These are phyloP conservation scores for Grifola frondosa DNA, from an alignment of 1,284 basidiomycete species.

Conservation along the genomic window DNA sequence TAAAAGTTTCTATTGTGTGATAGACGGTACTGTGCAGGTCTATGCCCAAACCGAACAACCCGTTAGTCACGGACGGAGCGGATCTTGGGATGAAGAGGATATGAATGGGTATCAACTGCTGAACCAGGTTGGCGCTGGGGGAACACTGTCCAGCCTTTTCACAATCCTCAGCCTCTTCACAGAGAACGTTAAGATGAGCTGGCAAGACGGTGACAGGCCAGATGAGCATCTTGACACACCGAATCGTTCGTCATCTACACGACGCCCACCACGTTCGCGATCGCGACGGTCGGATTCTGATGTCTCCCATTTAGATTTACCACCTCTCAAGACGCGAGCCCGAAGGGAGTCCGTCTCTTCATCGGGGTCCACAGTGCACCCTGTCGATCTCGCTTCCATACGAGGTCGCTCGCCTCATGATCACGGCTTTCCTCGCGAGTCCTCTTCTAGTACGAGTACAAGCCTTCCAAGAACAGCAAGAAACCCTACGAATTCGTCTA, in stretches of 20 bases:
- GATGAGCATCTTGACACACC: constrained; percentile 27
- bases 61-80: constrained; percentile 42
- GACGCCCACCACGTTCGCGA: constrained; percentile 28
- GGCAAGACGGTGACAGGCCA: constrained; percentile 63
- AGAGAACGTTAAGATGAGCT: constrained; percentile 93
- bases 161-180: constrained; percentile 96
- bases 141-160: constrained; percentile 93
- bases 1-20: constrained; percentile 94
- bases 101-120: constrained; percentile 93
- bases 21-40: constrained; percentile 87
- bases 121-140: constrained; percentile 93
- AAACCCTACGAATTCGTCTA: constrained; percentile 13
- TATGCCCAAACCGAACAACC: constrained; percentile 70
- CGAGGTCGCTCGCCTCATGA: no score
- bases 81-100: constrained; percentile 76
- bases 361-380: constrained; percentile 64
- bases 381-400: constrained; percentile 35
- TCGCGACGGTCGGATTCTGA: constrained; percentile 53
- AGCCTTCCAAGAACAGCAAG: constrained; percentile 15
- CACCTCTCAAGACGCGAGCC: no score
- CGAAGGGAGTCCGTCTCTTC: constrained; percentile 60
- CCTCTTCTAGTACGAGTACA: constrained; percentile 18
- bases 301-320: constrained; percentile 60
- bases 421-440: no score
- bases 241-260: constrained; percentile 15